phyloP scores from a whole-genome alignment of 2,329 filamentous ascomycete genomes.

The Ustulina deusta region DNA sequence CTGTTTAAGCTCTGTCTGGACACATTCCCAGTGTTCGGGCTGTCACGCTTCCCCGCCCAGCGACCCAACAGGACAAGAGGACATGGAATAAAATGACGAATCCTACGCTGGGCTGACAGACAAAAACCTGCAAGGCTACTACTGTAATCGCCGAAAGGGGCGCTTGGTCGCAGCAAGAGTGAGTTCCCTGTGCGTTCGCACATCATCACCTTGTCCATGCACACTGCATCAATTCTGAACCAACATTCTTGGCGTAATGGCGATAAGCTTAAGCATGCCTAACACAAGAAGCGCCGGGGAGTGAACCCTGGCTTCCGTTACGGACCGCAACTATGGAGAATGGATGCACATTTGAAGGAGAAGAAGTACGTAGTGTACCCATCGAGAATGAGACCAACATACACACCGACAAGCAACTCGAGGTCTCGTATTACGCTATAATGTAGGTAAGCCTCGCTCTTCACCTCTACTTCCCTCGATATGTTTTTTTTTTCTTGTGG shows the following conservation, averaged over 20 bases:
- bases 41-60: slow-evolving; percentile 31
- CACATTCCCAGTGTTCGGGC: slow-evolving; percentile 7
- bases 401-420: slow-evolving; percentile 11
- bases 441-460: slow-evolving; percentile 7
- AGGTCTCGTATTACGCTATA: slow-evolving; percentile 13
- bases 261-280: slow-evolving; percentile 25
- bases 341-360: slow-evolving; percentile 3
- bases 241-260: slow-evolving; percentile 23
- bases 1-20: slow-evolving; percentile 17
- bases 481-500: slow-evolving; percentile 7
- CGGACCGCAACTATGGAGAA: slow-evolving; percentile 28
- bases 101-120: slow-evolving; percentile 40
- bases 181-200: slow-evolving; percentile 18
- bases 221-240: slow-evolving; percentile 11
- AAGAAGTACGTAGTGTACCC: slow-evolving; percentile 14
- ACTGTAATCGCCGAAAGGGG: slow-evolving; percentile 25
- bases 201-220: slow-evolving; percentile 25
- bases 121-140: slow-evolving; percentile 43
- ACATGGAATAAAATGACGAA: slow-evolving; percentile 46
- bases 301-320: slow-evolving; percentile 31
- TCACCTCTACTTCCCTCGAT: slow-evolving; percentile 16
- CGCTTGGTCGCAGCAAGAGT: slow-evolving; percentile 18
- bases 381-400: slow-evolving; percentile 9
- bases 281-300: slow-evolving; percentile 32
- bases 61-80: slow-evolving; percentile 36